phyloP scores from a whole-genome alignment of 257 asterid genomes.

The Apocynum venetum region DNA sequence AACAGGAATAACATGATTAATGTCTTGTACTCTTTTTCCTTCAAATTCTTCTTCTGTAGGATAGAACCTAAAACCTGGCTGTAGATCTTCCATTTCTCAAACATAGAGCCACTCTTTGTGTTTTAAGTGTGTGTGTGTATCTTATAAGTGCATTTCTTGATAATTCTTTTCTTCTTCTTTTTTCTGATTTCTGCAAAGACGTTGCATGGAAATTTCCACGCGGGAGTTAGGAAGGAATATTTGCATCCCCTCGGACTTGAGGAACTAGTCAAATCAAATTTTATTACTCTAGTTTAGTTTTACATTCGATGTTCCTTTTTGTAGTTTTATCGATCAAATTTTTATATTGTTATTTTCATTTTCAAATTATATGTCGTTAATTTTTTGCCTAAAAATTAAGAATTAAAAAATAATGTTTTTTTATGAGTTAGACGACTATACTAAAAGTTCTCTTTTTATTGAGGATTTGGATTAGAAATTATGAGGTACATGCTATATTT shows the following conservation, averaged over 20 bases:
- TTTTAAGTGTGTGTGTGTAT: not conserved
- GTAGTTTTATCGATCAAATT: no score
- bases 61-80: slow-evolving; percentile 56
- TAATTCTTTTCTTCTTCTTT: not conserved
- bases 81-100: slow-evolving; percentile 20
- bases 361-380: no score
- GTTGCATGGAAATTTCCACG: slow-evolving; percentile 22
- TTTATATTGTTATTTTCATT: no score
- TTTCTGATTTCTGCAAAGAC: not conserved
- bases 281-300: no score
- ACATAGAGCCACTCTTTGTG: not conserved
- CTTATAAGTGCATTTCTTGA: not conserved
- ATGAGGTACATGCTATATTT: no score
- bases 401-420: no score
- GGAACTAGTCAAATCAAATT: not conserved
- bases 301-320: no score
- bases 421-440: no score
- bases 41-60: slow-evolving; percentile 58
- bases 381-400: no score
- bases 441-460: no score
- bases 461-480: no score
- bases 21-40: slow-evolving; percentile 24
- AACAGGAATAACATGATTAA: slow-evolving; percentile 45
- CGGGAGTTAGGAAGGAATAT: not conserved
- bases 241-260: not conserved